Conservation (phyloP, 176 grass and related monocot species). For the Poa annua region DNA sequence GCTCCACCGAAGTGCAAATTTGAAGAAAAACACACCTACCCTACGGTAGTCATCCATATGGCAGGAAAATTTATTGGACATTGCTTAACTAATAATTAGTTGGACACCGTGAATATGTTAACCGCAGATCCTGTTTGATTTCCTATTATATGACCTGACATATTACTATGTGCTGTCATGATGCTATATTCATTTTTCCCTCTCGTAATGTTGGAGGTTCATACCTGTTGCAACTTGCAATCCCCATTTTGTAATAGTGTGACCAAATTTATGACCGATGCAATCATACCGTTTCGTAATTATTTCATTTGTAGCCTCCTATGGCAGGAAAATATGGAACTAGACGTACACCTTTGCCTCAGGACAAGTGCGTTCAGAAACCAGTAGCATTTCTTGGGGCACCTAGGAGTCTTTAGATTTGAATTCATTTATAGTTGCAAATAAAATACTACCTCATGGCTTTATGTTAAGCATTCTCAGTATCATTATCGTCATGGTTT, state of each 20-base stretch:
- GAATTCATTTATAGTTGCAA: constrained; percentile 15
- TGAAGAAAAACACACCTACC: background rate
- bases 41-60: background rate
- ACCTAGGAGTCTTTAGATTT: background rate
- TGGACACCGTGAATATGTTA: background rate
- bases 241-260: too few relatives aligned
- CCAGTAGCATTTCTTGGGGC: background rate
- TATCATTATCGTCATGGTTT: background rate
- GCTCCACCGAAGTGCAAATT: background rate
- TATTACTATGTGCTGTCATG: background rate
- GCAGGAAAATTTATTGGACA: background rate
- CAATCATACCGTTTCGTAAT: background rate
- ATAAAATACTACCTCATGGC: background rate
- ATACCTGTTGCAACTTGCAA: background rate
- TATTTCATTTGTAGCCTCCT: background rate
- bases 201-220: constrained; percentile 2
- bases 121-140: background rate
- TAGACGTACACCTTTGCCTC: background rate
- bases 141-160: background rate
- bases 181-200: background rate
- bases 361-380: background rate
- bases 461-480: background rate
- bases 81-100: background rate
- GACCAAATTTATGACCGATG: background rate
- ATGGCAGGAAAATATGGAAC: background rate